Evolutionary conservation across 768 basidiomycete species (phyloP).

Genomic region (Mycena vitilis): DNA sequence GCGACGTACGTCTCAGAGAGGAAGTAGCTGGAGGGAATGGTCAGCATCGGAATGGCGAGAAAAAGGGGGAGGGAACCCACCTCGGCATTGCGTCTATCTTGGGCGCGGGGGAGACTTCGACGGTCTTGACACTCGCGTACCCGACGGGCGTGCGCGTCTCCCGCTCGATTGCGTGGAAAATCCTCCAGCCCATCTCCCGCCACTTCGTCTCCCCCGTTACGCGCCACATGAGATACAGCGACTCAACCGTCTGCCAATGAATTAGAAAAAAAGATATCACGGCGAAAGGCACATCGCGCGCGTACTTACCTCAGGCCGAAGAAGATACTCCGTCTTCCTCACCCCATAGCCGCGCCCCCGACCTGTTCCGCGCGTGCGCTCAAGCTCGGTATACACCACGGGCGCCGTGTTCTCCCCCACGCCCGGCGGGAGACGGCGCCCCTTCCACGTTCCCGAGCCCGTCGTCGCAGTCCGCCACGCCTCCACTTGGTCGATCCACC

Average conservation of each 20-base stretch:
- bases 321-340: constrained; percentile 59
- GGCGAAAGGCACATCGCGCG: constrained; percentile 10
- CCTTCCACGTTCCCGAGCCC: constrained; percentile 46
- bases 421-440: constrained; percentile 65
- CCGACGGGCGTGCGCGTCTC: constrained; percentile 68
- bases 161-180: constrained; percentile 75
- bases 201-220: constrained; percentile 75
- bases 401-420: constrained; percentile 55
- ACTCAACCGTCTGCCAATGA: constrained; percentile 71
- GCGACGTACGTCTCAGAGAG: constrained; percentile 58
- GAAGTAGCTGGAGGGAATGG: constrained; percentile 52
- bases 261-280: background rate
- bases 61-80: constrained; percentile 48
- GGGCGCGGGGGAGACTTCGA: constrained; percentile 53
- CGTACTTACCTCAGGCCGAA: constrained; percentile 79
- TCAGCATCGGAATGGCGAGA: background rate
- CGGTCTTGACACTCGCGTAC: constrained; percentile 69
- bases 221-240: constrained; percentile 77
- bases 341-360: constrained; percentile 66
- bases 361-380: constrained; percentile 34
- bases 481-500: constrained; percentile 64
- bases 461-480: constrained; percentile 47
- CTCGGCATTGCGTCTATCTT: constrained; percentile 77
- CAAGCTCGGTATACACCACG: constrained; percentile 46
- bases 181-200: constrained; percentile 77